These are phyloP conservation scores for Zymoseptoria crescenta DNA, from an alignment of 2,329 filamentous ascomycete genomes.

Conservation along the genomic window DNA sequence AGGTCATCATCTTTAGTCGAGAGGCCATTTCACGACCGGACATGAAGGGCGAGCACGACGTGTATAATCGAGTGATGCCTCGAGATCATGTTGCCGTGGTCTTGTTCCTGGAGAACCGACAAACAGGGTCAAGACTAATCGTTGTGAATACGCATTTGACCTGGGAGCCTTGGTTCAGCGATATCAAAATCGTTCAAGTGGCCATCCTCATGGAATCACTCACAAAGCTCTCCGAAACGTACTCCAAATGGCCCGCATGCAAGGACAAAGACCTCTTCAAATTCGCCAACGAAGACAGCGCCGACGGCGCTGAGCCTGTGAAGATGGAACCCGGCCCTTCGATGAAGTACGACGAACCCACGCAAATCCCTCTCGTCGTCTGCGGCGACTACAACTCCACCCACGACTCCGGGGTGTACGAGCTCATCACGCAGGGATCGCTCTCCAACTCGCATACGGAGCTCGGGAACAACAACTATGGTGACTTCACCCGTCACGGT, in stretches of 20 bases:
- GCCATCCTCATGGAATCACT: conserved; percentile 92
- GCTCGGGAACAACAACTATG: conserved; percentile 73
- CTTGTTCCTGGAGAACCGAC: conserved; percentile 83
- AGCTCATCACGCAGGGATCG: conserved; percentile 73
- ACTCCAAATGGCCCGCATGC: conserved; percentile 67
- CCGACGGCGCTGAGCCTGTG: conserved; percentile 41
- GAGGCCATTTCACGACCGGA: conserved; percentile 91
- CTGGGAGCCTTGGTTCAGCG: conserved; percentile 84
- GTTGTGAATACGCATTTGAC: conserved; percentile 90
- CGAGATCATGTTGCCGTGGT: conserved; percentile 94
- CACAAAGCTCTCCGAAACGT: conserved; percentile 76
- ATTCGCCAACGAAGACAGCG: conserved; percentile 40
- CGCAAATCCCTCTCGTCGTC: conserved; percentile 81
- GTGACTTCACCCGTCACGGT: conserved; percentile 83
- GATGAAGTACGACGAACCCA: conserved; percentile 75
- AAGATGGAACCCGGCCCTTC: conserved; percentile 64
- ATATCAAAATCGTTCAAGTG: conserved; percentile 94
- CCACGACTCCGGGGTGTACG: conserved; percentile 79
- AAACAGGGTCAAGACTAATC: conserved; percentile 84
- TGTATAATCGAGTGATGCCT: conserved; percentile 97
- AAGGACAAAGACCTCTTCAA: conserved; percentile 62
- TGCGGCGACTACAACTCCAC: conserved; percentile 97
- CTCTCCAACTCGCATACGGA: conserved; percentile 74
- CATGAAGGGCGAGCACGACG: conserved; percentile 95
- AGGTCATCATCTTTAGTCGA: conserved; percentile 83